These are phyloP conservation scores for Rhypophila decipiens DNA, from an alignment of 495 filamentous ascomycete species.

Conservation along the genomic window DNA sequence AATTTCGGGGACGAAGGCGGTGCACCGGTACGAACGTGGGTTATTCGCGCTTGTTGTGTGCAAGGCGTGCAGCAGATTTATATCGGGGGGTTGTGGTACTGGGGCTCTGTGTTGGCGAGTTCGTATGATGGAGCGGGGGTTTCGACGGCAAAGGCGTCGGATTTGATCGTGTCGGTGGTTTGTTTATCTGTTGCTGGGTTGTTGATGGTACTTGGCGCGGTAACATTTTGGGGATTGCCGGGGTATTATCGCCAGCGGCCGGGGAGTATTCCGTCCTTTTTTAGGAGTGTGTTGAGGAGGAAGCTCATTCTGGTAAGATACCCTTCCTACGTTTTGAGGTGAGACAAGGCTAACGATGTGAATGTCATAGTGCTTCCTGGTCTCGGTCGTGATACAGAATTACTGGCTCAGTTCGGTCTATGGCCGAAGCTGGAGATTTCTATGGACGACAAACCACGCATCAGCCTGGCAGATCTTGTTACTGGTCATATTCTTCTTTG, in stretches of 20 bases:
- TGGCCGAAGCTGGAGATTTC: slow-evolving; percentile 56
- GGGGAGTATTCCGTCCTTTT: slow-evolving; percentile 57
- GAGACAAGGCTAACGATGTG: too few relatives aligned
- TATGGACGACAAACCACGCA: slow-evolving; percentile 45
- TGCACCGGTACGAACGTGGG: slow-evolving; percentile 51
- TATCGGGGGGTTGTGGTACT: slow-evolving; percentile 52
- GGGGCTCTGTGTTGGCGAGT: slow-evolving; percentile 39
- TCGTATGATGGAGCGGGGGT: too few relatives aligned
- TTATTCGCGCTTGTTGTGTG: slow-evolving; percentile 52
- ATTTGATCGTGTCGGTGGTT: slow-evolving; percentile 3
- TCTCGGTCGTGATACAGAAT: slow-evolving; percentile 57
- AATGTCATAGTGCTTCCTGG: slow-evolving; percentile 54
- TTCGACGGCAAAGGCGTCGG: slow-evolving; percentile 4
- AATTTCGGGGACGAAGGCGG: slow-evolving; percentile 57
- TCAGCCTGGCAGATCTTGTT: slow-evolving; percentile 45
- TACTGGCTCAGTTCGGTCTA: slow-evolving; percentile 54
- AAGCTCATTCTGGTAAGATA: too few relatives aligned
- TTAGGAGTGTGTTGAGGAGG: slow-evolving; percentile 47
- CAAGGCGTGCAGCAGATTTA: slow-evolving; percentile 58
- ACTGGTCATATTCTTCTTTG: slow-evolving; percentile 51
- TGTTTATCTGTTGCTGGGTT: slow-evolving; percentile 33
- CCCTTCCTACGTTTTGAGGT: too few relatives aligned
- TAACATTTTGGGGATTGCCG: slow-evolving; percentile 51
- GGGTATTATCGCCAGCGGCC: slow-evolving; percentile 60
- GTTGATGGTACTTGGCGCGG: slow-evolving; percentile 42